Evolutionary conservation across 352 stramenopile species (phyloP).

Genomic region (Pythium plurisporium): DNA sequence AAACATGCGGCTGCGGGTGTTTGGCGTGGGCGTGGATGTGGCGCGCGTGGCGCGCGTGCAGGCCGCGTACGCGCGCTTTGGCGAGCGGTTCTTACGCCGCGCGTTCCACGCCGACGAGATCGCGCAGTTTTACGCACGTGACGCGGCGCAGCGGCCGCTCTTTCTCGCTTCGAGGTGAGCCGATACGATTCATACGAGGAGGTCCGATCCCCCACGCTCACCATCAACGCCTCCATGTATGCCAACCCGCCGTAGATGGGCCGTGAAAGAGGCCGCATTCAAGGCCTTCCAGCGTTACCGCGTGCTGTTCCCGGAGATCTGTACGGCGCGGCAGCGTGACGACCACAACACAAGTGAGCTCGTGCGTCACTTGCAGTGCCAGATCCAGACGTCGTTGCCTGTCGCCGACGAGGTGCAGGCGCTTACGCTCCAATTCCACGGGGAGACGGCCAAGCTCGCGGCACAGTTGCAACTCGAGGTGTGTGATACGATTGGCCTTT

Average conservation of each 20-base stretch:
- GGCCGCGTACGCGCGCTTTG: conserved; percentile 46
- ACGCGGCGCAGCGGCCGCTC: conserved; percentile 27
- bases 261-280: conserved; percentile 77
- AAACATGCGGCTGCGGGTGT: conserved; percentile 30
- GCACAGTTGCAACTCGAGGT: conserved; percentile 53
- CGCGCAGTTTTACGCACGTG: conserved; percentile 44
- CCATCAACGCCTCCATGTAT: too few species aligned
- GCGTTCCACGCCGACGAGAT: conserved; percentile 70
- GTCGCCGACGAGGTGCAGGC: conserved; percentile 32
- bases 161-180: conserved; percentile 75
- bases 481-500: background rate
- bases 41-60: conserved; percentile 55
- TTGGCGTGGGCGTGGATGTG: conserved; percentile 73
- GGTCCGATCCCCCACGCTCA: too few species aligned
- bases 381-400: conserved; percentile 28
- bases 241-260: conserved; percentile 60
- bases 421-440: conserved; percentile 52
- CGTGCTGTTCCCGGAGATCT: conserved; percentile 75
- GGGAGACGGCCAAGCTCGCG: conserved; percentile 48
- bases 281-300: conserved; percentile 81
- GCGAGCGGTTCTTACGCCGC: conserved; percentile 52
- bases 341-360: conserved; percentile 3
- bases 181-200: too few species aligned
- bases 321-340: conserved; percentile 3
- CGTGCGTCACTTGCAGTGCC: background rate